Evolutionary conservation across 306 rosid species (phyloP).

Genomic region (Fragaria iinumae): DNA sequence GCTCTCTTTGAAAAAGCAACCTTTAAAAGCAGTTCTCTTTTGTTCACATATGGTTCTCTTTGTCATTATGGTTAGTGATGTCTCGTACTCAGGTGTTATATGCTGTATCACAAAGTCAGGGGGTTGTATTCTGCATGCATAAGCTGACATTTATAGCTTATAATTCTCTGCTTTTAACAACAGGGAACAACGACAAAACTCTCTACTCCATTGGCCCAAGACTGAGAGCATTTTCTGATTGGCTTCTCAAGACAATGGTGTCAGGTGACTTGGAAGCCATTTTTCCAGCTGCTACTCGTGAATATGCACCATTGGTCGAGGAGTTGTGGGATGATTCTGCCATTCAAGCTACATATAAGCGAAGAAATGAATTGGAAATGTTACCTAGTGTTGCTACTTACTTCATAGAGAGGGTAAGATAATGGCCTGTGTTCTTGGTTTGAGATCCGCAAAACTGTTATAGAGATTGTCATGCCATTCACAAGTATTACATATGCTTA

Average conservation of each 20-base stretch:
- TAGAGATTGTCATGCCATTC: neutral
- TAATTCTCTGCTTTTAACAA: conserved; percentile 23
- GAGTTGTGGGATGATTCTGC: conserved; percentile 93
- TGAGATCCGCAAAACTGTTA: neutral
- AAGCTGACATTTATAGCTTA: conserved; percentile 3
- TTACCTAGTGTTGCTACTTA: conserved; percentile 84
- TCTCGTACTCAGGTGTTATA: neutral
- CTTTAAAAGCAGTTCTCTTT: neutral
- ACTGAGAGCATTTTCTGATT: conserved; percentile 91
- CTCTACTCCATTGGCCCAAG: conserved; percentile 81
- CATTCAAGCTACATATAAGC: conserved; percentile 75
- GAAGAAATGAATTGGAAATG: conserved; percentile 89
- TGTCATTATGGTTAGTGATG: conserved; percentile 9
- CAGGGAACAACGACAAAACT: conserved; percentile 57
- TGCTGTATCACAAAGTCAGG: conserved; percentile 10
- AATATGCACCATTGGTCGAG: conserved; percentile 85
- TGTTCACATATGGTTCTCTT: neutral
- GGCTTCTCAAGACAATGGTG: conserved; percentile 95
- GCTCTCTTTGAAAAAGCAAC: neutral
- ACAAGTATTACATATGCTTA: neutral
- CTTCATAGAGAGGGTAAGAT: conserved; percentile 85
- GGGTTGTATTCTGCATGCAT: neutral
- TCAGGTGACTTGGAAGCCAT: conserved; percentile 87
- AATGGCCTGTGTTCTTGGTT: conserved; percentile 5
- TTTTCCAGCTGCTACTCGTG: conserved; percentile 98